Evolutionary conservation across 257 asterid genomes (phyloP), one percentile per base, ranked within the genome.

Genomic region (Galeopsis tetrahit): DNA sequence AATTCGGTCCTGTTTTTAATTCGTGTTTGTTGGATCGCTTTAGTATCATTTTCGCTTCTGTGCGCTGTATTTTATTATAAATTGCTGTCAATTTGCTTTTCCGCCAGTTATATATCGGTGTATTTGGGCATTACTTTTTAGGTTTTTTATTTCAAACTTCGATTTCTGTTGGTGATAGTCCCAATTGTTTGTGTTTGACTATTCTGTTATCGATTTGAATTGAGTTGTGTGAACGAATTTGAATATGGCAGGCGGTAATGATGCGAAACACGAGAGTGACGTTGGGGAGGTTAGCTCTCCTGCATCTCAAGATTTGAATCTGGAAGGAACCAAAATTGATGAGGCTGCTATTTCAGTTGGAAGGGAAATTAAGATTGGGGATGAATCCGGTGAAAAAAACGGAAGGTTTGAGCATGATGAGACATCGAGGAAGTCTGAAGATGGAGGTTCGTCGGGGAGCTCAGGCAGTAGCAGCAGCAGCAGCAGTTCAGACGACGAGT

Each of bases 401-500:
- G 73, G 32, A 59, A 49, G 40, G 68, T 57, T 61, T 48, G 89
- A 80, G 72, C 74, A 52, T 17, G 78, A 76, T 66, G 85, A 77
- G 39, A 44, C 62, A 4, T 61, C 60, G 15, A 74, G 75, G 46
- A 84, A 83, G 69, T 64, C 85, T 10, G 10, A 60, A 4, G 69
- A 75, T 38, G 85, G 88, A 69, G 76, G 81, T 43, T 71, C 82
- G 2, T 81, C 73, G 1, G 73, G 72, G 61, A 75, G 86, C 74
- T 81, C 84, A 4, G 64, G 76, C 59, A 73, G 85, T 31, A 71
- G 85, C 61, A 73, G 77, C 58, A 5, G 28, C 28, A 51, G 80
- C 78, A 78, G 74, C 76, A 60, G 79, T 59, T 85, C 89, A 35
- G 89, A 67, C 60, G 89, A 84, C 48, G 89, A 86, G 78, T 63